Percentiles rank a stretch among this genome's conserved stretches.
phyloP scores from a whole-genome alignment of 352 stramenopile genomes.

The Phytopythium litorale region DNA sequence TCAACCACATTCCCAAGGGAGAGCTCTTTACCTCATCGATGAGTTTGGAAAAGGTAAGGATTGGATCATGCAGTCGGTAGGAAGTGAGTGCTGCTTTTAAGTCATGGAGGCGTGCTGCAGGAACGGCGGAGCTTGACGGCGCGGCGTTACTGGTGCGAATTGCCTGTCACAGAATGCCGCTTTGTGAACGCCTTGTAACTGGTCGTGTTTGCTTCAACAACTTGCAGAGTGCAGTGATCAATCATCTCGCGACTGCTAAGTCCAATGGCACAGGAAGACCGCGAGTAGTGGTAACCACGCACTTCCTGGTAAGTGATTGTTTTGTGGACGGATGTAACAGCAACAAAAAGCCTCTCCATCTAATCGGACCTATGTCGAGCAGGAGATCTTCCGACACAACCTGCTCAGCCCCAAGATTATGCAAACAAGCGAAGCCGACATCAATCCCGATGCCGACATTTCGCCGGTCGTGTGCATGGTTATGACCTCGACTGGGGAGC shows the following conservation, averaged over 20 bases:
- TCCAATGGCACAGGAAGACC: conserved; percentile 22
- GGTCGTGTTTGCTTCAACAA: not conserved
- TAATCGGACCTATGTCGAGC: conserved; percentile 5
- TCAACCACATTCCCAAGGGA: conserved; percentile 44
- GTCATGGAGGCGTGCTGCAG: conserved; percentile 15
- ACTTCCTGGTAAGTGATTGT: conserved; percentile 54
- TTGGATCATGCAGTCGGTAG: not conserved
- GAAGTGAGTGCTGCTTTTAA: too few relatives aligned
- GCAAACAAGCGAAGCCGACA: not conserved
- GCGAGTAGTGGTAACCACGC: conserved; percentile 73
- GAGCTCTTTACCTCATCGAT: conserved; percentile 78
- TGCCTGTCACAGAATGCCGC: not conserved
- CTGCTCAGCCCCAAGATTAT: conserved; percentile 26
- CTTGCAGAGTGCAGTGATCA: conserved; percentile 46
- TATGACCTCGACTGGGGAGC: conserved; percentile 39
- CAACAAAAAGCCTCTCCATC: not conserved
- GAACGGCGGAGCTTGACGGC: conserved; percentile 71
- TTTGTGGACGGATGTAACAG: not conserved
- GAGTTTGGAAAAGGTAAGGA: conserved; percentile 82
- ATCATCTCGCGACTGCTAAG: conserved; percentile 41
- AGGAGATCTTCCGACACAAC: conserved; percentile 63
- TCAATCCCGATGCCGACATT: not conserved
- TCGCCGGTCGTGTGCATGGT: conserved; percentile 41
- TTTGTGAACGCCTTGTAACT: not conserved
- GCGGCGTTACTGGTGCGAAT: conserved; percentile 61